Evolutionary conservation across 2,329 filamentous ascomycete species (phyloP), one percentile per base, ranked within the genome.

Genomic region (Diplodia intermedia): DNA sequence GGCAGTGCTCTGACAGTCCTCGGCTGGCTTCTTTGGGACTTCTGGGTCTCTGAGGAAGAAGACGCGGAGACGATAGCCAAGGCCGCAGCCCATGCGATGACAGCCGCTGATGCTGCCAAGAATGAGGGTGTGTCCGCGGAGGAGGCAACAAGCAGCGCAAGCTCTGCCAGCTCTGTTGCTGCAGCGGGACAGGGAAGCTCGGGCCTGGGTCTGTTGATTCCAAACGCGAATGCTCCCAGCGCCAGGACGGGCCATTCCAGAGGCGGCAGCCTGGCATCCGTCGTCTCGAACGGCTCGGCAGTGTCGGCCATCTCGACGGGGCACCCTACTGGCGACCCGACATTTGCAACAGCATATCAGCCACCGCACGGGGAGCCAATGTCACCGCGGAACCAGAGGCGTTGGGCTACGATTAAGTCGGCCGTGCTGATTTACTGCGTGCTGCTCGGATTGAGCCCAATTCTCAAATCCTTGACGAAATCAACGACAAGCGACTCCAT

Each of bases 401-500:
- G 89, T 3, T 78, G 97, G 4, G 89, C 90, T 40, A 97, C 95
- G 0, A 89, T 94, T 72, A 98, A 98, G 80, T 97, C 94, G 0
- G 94, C 94, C 0, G 84, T 96, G 47, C 86, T 98, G 61, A 98
- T 98, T 74, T 97, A 96, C 81, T 96, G 91, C 72, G 94, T 93
- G 4, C 85, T 99, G 15, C 88, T 98, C 3, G 95, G 94, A 12
- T 86, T 99, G 4, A 97, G 92, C 52, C 95, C 95, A 0, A 98
- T 99, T 71, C 88, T 99, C 70, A 97, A 97, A 79, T 97, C 94
- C 1, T 86, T 99, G n/a, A 99, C 95, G 0, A 88, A 87, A 62
- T 97, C 94, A 5, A 98, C 94, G 4, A 94, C 92, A 8, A 91
- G 88, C 67, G 95, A 99, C 84, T 95, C 91, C 53, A 99, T 99